phyloP scores from a whole-genome alignment of 2,329 filamentous ascomycete genomes.

The Tolypocladium guangdongense region DNA sequence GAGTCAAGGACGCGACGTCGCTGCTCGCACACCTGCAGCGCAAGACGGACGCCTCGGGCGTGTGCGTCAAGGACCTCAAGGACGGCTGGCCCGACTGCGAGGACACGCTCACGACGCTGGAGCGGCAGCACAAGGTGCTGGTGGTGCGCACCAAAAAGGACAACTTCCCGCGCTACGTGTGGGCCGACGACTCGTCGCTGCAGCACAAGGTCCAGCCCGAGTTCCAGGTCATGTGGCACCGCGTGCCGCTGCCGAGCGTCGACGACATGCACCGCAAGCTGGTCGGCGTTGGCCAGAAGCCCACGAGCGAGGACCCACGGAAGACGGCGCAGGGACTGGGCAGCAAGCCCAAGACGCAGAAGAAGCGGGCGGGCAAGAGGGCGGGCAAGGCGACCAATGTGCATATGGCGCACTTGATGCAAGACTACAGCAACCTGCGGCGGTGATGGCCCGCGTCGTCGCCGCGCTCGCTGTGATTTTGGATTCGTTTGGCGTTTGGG shows the following conservation, averaged over 20 bases:
- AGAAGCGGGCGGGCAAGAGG: slow-evolving; percentile 54
- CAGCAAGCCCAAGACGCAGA: slow-evolving; percentile 58
- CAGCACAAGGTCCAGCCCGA: slow-evolving; percentile 67
- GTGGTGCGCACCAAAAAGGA: slow-evolving; percentile 91
- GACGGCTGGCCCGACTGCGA: slow-evolving; percentile 90
- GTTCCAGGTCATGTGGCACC: slow-evolving; percentile 75
- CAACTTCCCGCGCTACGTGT: slow-evolving; percentile 73
- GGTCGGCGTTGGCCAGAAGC: slow-evolving; percentile 67
- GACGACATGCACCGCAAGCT: slow-evolving; percentile 71
- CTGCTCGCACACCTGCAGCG: slow-evolving; percentile 72
- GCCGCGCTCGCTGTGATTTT: neutral
- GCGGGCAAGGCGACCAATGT: slow-evolving; percentile 77
- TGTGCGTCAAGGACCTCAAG: slow-evolving; percentile 82
- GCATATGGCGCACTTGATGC: slow-evolving; percentile 74
- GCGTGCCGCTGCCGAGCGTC: slow-evolving; percentile 62
- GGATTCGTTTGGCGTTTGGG: neutral
- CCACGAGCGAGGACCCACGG: slow-evolving; percentile 69
- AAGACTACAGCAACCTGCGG: slow-evolving; percentile 52
- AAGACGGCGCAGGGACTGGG: slow-evolving; percentile 31
- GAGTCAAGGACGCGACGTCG: slow-evolving; percentile 66
- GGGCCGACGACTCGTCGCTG: slow-evolving; percentile 75
- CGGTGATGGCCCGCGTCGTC: slow-evolving; percentile 15
- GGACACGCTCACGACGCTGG: slow-evolving; percentile 65
- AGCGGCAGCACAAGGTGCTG: slow-evolving; percentile 67
- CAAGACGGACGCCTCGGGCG: slow-evolving; percentile 69